A percentile compares a stretch with the other conserved stretches of the same genome.
These are phyloP conservation scores for Termitomyces sp. DNA, from an alignment of 768 basidiomycete genomes.

Conservation along the genomic window DNA sequence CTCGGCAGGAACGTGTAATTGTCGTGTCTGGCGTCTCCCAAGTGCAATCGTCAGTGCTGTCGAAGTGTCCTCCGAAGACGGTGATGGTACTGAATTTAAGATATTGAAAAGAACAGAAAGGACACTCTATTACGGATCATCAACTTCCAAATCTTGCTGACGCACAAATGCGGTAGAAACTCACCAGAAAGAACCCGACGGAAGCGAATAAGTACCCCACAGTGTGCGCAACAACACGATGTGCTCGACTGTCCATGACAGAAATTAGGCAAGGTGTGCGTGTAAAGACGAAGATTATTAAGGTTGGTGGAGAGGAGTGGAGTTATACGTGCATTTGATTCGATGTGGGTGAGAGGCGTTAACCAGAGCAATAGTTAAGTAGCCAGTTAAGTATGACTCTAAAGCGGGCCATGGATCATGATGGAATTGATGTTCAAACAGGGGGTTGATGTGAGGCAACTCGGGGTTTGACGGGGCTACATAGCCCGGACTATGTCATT, in stretches of 20 bases:
- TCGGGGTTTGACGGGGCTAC: neutral
- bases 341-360: neutral
- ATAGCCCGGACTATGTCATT: neutral
- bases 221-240: conserved; percentile 26
- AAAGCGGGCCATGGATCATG: neutral
- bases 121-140: conserved; percentile 29
- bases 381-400: neutral
- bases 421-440: neutral
- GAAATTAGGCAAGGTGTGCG: neutral
- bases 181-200: conserved; percentile 36
- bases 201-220: conserved; percentile 33
- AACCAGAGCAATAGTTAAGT: neutral
- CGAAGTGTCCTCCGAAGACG: neutral
- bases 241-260: conserved; percentile 15
- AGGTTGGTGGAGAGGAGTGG: conserved; percentile 2
- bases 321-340: conserved; percentile 7
- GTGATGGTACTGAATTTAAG: neutral
- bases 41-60: neutral
- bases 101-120: conserved; percentile 27
- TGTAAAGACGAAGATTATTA: neutral
- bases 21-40: conserved; percentile 5
- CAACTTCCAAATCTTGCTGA: neutral
- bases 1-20: neutral
- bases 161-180: conserved; percentile 12
- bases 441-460: neutral